phyloP scores from a whole-genome alignment of 495 filamentous ascomycete genomes.

The Thozetella sp. region DNA sequence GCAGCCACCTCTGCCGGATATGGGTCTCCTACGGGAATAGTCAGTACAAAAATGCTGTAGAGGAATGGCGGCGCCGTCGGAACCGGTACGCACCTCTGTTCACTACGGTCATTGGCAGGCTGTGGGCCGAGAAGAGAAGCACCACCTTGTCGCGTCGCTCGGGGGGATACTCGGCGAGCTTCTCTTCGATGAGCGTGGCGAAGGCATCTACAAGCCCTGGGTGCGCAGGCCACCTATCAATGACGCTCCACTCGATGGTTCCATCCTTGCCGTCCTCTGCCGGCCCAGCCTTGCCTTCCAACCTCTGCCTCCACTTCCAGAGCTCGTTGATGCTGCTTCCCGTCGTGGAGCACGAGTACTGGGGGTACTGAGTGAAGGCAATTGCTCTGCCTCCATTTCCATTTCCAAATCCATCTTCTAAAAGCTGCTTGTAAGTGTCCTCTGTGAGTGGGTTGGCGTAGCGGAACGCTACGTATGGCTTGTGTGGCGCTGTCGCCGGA shows the following conservation, averaged over 20 bases:
- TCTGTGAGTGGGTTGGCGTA: conserved; percentile 95
- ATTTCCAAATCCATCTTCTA: conserved; percentile 86
- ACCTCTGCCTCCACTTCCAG: conserved; percentile 90
- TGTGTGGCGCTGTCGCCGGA: conserved; percentile 93
- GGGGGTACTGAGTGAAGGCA: conserved; percentile 97
- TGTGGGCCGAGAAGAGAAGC: conserved; percentile 92
- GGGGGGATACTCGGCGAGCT: conserved; percentile 78
- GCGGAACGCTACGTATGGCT: conserved; percentile 98
- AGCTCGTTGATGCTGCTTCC: conserved; percentile 95
- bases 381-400: conserved; percentile 89
- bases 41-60: conserved; percentile 1
- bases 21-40: conserved; percentile 67
- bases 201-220: conserved; percentile 89
- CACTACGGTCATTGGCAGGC: conserved; percentile 94
- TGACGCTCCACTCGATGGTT: conserved; percentile 92
- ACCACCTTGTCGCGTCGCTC: conserved; percentile 79
- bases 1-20: conserved; percentile 97
- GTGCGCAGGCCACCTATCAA: conserved; percentile 95
- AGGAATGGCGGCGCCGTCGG: background rate
- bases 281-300: conserved; percentile 71
- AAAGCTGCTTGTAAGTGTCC: conserved; percentile 79
- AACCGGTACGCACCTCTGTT: conserved; percentile 65
- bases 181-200: conserved; percentile 84
- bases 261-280: conserved; percentile 54
- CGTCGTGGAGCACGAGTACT: conserved; percentile 98